Conservation (phyloP, 768 basidiomycete genomes). For the Pholiota molesta region DNA sequence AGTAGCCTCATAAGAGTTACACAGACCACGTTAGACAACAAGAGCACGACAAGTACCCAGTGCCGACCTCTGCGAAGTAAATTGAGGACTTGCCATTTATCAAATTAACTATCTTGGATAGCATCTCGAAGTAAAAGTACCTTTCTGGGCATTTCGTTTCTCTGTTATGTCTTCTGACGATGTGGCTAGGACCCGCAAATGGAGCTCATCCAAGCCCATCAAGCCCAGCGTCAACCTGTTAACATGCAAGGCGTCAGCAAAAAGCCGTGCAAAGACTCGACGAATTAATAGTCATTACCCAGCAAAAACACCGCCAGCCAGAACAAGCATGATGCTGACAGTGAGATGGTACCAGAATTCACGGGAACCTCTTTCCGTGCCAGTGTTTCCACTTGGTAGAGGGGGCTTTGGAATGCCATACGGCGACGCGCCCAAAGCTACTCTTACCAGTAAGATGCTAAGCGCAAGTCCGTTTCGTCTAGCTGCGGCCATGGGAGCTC, state of each 20-base stretch:
- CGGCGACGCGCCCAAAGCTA: constrained; percentile 14
- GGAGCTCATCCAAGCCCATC: constrained; percentile 95
- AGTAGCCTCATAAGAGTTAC: too few relatives aligned
- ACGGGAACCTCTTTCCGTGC: constrained; percentile 29
- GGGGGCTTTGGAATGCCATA: constrained; percentile 10
- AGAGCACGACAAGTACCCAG: constrained; percentile 93
- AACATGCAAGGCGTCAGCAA: background rate
- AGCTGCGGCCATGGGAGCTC: constrained; percentile 11
- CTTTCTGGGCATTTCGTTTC: constrained; percentile 70
- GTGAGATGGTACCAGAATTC: constrained; percentile 78
- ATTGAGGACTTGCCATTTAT: constrained; percentile 13
- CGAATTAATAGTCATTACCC: constrained; percentile 54
- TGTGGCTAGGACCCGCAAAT: constrained; percentile 80
- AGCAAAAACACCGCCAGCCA: constrained; percentile 89
- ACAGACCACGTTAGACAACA: constrained; percentile 85
- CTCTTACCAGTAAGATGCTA: constrained; percentile 15
- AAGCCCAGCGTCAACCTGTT: constrained; percentile 83
- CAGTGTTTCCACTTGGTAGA: constrained; percentile 13
- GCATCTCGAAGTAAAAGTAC: constrained; percentile 32
- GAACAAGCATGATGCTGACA: constrained; percentile 68
- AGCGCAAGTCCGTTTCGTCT: constrained; percentile 22
- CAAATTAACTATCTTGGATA: background rate
- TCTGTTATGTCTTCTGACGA: constrained; percentile 77
- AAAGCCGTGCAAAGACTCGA: background rate
- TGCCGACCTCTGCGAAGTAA: constrained; percentile 72